These are phyloP conservation scores for Madurella fahalii DNA, from an alignment of 2,329 filamentous ascomycete species.

Conservation along the genomic window DNA sequence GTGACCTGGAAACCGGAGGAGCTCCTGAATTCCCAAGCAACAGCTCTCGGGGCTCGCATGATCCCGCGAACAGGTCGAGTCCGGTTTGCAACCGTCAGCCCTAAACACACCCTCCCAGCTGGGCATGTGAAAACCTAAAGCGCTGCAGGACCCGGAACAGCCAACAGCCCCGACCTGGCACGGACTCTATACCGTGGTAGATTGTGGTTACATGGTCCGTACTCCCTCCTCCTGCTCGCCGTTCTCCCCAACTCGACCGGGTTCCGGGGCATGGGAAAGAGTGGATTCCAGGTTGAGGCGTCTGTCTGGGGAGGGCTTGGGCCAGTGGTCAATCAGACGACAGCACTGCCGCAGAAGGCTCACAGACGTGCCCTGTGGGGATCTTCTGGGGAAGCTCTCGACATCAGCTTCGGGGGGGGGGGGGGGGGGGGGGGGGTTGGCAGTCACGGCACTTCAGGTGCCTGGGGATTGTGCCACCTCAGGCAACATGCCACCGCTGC, in stretches of 20 bases:
- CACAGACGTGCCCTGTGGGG: not conserved
- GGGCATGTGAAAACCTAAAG: not conserved
- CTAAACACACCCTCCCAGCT: not conserved
- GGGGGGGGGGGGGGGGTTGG: too few species aligned
- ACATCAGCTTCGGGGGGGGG: not conserved
- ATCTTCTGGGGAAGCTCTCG: not conserved
- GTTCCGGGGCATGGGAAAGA: too few species aligned
- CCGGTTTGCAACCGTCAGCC: constrained; percentile 8
- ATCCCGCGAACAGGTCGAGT: not conserved
- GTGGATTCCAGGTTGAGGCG: too few species aligned
- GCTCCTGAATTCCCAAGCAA: not conserved
- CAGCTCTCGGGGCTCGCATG: not conserved
- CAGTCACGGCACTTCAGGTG: too few species aligned
- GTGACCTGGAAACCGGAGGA: not conserved
- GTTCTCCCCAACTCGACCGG: too few species aligned
- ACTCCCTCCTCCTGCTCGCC: too few species aligned
- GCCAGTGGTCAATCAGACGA: constrained; percentile 5
- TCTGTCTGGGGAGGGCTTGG: not conserved
- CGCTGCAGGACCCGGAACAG: not conserved
- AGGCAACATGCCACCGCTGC: not conserved
- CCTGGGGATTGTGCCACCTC: not conserved
- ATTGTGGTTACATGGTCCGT: too few species aligned
- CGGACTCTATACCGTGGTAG: not conserved
- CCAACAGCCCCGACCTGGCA: not conserved
- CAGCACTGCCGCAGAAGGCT: not conserved